Evolutionary conservation across 371 early-diverging fungal species (phyloP).

Genomic region (Circinella minor): DNA sequence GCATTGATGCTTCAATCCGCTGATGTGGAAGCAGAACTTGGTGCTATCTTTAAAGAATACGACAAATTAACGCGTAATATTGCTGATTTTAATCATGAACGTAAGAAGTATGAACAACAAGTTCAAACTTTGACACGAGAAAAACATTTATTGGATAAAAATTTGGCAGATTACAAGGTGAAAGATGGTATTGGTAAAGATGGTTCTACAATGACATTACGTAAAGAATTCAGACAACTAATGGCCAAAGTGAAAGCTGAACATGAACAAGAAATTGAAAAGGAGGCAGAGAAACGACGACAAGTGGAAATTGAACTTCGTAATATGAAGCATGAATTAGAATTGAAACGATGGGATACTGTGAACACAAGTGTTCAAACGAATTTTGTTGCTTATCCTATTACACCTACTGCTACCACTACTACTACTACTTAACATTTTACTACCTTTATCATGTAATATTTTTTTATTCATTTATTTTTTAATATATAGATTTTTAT

Average conservation of each 20-base stretch:
- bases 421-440: too few species aligned
- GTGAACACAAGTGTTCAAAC: constrained; percentile 49
- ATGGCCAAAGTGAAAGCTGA: constrained; percentile 54
- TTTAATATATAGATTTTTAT: too few species aligned
- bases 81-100: constrained; percentile 47
- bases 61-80: constrained; percentile 56
- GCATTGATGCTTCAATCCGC: constrained; percentile 41
- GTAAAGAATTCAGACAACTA: constrained; percentile 61
- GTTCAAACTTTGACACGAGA: constrained; percentile 28
- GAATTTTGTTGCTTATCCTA: constrained; percentile 29
- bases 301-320: constrained; percentile 46
- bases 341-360: constrained; percentile 49
- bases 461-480: too few species aligned
- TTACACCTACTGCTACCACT: neutral
- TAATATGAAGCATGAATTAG: constrained; percentile 50
- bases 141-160: constrained; percentile 31
- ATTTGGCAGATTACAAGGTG: constrained; percentile 35
- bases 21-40: constrained; percentile 46
- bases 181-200: constrained; percentile 23
- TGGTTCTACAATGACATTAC: constrained; percentile 43
- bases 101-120: constrained; percentile 37
- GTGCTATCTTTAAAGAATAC: constrained; percentile 49
- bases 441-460: too few species aligned
- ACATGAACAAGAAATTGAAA: constrained; percentile 45
- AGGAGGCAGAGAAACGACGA: constrained; percentile 43